These are phyloP conservation scores for Trichoderma breve DNA, from an alignment of 2,329 filamentous ascomycete species.

Conservation along the genomic window DNA sequence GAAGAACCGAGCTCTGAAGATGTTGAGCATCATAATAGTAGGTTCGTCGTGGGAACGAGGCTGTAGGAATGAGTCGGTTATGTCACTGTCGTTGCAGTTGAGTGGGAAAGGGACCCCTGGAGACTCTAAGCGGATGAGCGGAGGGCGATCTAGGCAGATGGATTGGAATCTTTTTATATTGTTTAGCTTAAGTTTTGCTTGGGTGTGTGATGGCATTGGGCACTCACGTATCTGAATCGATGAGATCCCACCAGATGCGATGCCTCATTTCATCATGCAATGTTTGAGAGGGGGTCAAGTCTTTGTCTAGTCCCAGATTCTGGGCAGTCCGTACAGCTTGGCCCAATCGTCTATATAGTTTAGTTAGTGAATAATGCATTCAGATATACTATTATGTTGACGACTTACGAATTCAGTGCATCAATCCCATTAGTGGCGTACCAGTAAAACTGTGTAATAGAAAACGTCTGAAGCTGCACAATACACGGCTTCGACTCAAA, in stretches of 20 bases:
- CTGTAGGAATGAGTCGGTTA: constrained; percentile 6
- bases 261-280: constrained; percentile 23
- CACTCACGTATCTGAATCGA: constrained; percentile 19
- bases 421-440: constrained; percentile 33
- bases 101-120: constrained; percentile 22
- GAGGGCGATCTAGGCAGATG: constrained; percentile 21
- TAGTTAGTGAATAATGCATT: neutral
- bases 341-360: constrained; percentile 10
- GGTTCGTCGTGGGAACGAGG: constrained; percentile 21
- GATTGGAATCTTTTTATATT: constrained; percentile 17
- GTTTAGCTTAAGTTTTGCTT: neutral
- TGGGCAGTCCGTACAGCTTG: constrained; percentile 22
- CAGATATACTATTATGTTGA: neutral
- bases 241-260: constrained; percentile 24
- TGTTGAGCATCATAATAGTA: constrained; percentile 23
- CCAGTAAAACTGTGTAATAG: constrained; percentile 33
- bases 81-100: constrained; percentile 23
- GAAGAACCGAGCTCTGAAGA: constrained; percentile 22
- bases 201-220: neutral
- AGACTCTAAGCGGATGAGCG: constrained; percentile 19
- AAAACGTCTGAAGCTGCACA: constrained; percentile 31
- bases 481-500: constrained; percentile 31
- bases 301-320: constrained; percentile 18
- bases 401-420: constrained; percentile 32
- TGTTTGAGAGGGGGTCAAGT: constrained; percentile 9